A percentile compares a stretch with the other conserved stretches of the same genome.
Conservation (phyloP, 768 basidiomycete genomes). For the Trametes meyenii region DNA sequence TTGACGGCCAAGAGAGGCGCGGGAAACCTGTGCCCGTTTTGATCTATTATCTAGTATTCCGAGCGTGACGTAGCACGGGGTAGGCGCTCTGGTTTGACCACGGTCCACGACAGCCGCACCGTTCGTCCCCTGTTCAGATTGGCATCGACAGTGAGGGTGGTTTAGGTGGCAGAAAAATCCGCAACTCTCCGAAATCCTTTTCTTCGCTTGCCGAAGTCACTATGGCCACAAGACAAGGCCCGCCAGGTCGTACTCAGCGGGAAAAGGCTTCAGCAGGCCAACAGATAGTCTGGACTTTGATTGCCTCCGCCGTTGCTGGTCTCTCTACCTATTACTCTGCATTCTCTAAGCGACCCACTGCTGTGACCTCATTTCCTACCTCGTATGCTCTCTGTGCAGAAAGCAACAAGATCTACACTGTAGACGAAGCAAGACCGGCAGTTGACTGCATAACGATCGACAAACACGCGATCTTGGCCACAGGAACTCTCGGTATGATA, state of each 20-base stretch:
- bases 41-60: too few species aligned
- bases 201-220: neutral
- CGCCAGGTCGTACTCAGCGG: neutral
- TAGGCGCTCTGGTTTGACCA: too few species aligned
- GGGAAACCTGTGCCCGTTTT: too few species aligned
- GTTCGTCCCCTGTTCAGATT: too few species aligned
- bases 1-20: too few species aligned
- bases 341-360: neutral
- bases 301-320: conserved; percentile 22
- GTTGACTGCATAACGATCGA: conserved; percentile 66
- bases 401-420: conserved; percentile 64
- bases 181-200: neutral
- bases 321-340: conserved; percentile 20
- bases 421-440: conserved; percentile 51
- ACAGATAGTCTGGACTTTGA: conserved; percentile 19
- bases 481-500: conserved; percentile 52
- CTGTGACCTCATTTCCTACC: conserved; percentile 21
- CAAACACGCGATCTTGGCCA: conserved; percentile 47
- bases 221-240: neutral
- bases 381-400: conserved; percentile 63
- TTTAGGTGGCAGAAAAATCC: neutral
- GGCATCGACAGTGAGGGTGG: too few species aligned
- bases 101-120: too few species aligned
- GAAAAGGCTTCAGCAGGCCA: neutral
- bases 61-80: too few species aligned